Base-by-base conservation (phyloP, 1,284 basidiomycete species). In the Tremellales sp. region DNA sequence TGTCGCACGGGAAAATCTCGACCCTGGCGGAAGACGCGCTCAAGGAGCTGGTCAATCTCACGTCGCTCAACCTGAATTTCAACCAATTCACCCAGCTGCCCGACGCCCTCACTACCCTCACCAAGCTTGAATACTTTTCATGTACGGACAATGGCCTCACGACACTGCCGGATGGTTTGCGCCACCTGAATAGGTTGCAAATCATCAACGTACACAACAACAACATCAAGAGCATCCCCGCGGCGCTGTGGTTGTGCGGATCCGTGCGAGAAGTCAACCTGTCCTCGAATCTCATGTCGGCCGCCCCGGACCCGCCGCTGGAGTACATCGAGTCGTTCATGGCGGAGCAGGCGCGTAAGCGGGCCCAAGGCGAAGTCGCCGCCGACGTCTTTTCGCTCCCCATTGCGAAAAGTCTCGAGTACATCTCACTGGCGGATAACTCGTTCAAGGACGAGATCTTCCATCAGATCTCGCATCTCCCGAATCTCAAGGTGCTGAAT, bases 121-220 rank as follows among this genome's bases (percentile, higher is more conserved):
- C 74, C 16, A 79, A 79, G 45, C 81, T 99, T 22, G 77, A 83
- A 57, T 76, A 75, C 1, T 79, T 99, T 3, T 86, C 86, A 4
- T 91, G 89, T 64, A 89, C 87, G 38, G 90, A 97, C 70, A 98
- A 97, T 71, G 80, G 85, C 60, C 79, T 99, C 7, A 82, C 82
- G 38, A 74, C 78, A 14, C 76, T 98, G 0, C 95, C 95, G 0
- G 72, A 78, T 13, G 82, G 80, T 32, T 84, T 98, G 42, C 90
- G 91, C 22, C 75, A 77, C 14, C 76, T 98, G 45, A 80, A 82
- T 68, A 83, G 81, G 43, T 79, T 98, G n/a, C 79, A 83, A 56
- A 75, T 74, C 3, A 77, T 97, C 35, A 87, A 95, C 59, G 83
- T 86, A 3, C 93, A 95, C 65, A 93, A 92, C 68, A 99, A 98